These are phyloP conservation scores for Solanum hybrid DNA, from an alignment of 305 asterid species.

Conservation along the genomic window DNA sequence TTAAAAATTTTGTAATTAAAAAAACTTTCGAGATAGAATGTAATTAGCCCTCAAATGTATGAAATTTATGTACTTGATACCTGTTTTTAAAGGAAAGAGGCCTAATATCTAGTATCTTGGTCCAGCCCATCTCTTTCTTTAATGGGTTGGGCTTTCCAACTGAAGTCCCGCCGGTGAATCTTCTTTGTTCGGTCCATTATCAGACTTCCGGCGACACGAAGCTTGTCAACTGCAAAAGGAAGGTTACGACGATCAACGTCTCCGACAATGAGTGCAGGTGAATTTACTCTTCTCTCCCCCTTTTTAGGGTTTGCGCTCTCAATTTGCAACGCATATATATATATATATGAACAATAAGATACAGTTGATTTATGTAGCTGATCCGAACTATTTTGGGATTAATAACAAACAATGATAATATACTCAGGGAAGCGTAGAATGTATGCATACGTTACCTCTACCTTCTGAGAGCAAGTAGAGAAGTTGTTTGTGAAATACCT, in stretches of 20 bases:
- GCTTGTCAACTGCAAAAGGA: background rate
- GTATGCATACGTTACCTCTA: background rate
- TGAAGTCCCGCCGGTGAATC: background rate
- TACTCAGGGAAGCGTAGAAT: background rate
- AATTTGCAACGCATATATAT: background rate
- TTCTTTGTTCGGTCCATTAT: background rate
- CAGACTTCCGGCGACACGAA: background rate
- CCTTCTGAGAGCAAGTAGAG: background rate
- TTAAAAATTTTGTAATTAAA: too few species aligned
- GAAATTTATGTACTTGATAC: too few species aligned
- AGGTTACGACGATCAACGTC: background rate
- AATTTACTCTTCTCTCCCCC: background rate
- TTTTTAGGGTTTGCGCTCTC: background rate
- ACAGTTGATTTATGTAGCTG: background rate
- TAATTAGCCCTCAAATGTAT: too few species aligned
- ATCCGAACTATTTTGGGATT: background rate
- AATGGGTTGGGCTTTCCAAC: background rate
- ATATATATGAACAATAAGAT: background rate
- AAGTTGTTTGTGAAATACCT: background rate
- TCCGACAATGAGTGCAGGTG: conserved; percentile 2
- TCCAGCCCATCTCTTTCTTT: background rate
- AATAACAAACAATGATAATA: background rate
- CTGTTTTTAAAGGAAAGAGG: background rate
- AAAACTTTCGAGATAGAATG: too few species aligned
- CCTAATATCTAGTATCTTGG: background rate